A percentile compares a stretch with the other conserved stretches of the same genome.
phyloP scores from a whole-genome alignment of 2,329 filamentous ascomycete species.

The Fusarium chuoi region DNA sequence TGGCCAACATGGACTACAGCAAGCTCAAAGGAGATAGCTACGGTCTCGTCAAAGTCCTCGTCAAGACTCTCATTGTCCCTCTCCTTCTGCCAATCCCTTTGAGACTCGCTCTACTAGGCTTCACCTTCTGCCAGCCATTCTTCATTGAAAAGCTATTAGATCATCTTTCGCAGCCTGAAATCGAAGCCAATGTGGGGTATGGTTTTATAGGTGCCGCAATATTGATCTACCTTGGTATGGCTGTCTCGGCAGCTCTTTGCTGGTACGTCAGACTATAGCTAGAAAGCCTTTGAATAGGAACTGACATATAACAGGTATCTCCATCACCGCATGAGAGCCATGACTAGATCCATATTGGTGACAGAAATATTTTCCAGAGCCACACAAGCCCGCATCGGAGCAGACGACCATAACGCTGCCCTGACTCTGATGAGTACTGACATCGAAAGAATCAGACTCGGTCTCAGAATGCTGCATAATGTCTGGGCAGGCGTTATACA shows the following conservation, averaged over 20 bases:
- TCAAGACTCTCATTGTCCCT: not conserved
- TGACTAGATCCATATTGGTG: not conserved
- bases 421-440: not conserved
- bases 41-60: not conserved
- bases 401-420: not conserved
- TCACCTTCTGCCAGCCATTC: not conserved
- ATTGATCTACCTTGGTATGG: not conserved
- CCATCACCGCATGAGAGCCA: not conserved
- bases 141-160: not conserved
- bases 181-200: not conserved
- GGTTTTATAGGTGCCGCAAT: not conserved
- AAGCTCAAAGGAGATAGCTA: not conserved
- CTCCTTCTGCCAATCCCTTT: not conserved
- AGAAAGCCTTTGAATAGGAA: not conserved
- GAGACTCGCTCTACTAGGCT: not conserved
- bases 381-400: not conserved
- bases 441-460: not conserved
- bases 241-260: not conserved
- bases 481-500: not conserved
- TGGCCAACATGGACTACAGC: constrained; percentile 32
- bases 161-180: not conserved
- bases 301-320: not conserved
- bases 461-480: not conserved
- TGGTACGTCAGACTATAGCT: not conserved
- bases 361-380: not conserved